Evolutionary conservation across 768 basidiomycete genomes (phyloP), one percentile per base, ranked within the genome.

Genomic region (Panaeolus papilionaceus): DNA sequence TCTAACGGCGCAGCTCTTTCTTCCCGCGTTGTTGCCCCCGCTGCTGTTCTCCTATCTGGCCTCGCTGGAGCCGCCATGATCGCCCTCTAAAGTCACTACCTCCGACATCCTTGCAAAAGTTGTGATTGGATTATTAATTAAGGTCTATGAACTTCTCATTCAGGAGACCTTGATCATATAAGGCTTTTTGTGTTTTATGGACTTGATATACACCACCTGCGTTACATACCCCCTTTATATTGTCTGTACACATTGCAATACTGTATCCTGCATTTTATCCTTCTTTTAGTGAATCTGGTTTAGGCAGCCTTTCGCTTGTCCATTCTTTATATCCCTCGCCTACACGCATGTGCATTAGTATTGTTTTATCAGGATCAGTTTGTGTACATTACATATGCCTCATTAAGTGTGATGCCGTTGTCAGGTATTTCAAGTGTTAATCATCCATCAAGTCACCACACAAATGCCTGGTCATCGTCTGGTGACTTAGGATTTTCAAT

Each of bases 61-160:
- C 72, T 84, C 44, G 87, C 83, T 44, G 88, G 88, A 44, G 85
- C 79, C 26, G 85, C 75, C 14, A 71, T 82, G 67, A 78, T 84
- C 54, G 77, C 76, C 0, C 80, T 88, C 71, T 89, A 78, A 68
- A 47, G 23, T 23, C 4, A 2, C 61, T 63, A 38, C 20, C 6
- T 37, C 61, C 64, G 23, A 40, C 64, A 47, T 20, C n/a, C 51
- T 42, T 58, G 54, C 54, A 58, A 58, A 58, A 58, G 54, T 28
- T 58, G 26, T 58, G 54, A 58, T 58, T 37, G 54, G 54, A 58
- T 58, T 58, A 58, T 58, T 58, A 11, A 4, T 14, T 33, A 58
- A 58, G 54, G 54, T 58, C 16, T 58, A 58, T 33, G 49, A 51
- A 58, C 26, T 33, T 58, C 8, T 58, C 23, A 7, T 20, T 51